phyloP scores from a whole-genome alignment of 306 rosid species.

The Rosa persica region DNA sequence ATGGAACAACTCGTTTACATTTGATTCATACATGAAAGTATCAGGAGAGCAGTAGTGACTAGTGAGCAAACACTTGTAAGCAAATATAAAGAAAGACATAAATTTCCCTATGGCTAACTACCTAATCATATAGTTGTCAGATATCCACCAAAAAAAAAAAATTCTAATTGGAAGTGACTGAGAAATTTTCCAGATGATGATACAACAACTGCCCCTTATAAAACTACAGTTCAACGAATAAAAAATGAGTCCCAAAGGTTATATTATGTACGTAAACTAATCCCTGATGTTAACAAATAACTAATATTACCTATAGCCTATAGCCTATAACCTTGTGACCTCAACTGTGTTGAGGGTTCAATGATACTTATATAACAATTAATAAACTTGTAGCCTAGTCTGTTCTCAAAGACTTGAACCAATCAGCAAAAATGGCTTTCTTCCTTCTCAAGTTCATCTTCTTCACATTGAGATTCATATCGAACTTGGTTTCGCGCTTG shows the following conservation, averaged over 20 bases:
- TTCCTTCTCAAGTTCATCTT: constrained; percentile 41
- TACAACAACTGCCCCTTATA: constrained; percentile 6
- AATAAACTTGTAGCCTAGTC: background rate
- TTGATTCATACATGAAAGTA: no score
- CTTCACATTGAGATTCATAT: constrained; percentile 26
- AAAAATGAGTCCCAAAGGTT: background rate
- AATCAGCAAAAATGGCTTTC: constrained; percentile 21
- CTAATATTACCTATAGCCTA: background rate
- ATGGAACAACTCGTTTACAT: no score
- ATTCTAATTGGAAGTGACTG: background rate
- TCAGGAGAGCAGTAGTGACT: no score
- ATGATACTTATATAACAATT: background rate
- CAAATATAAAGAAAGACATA: background rate
- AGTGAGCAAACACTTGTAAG: background rate
- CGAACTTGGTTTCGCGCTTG: constrained; percentile 38
- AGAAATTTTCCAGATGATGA: constrained; percentile 15
- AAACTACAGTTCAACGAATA: background rate
- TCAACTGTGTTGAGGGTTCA: background rate
- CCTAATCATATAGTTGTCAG: background rate
- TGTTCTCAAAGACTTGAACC: background rate
- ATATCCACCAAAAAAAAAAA: background rate
- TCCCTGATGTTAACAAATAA: background rate
- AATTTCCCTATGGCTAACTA: background rate
- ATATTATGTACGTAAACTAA: background rate
- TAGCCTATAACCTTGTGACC: background rate